These are phyloP conservation scores for Leccinellum albellum DNA, from an alignment of 768 basidiomycete species.

Conservation along the genomic window DNA sequence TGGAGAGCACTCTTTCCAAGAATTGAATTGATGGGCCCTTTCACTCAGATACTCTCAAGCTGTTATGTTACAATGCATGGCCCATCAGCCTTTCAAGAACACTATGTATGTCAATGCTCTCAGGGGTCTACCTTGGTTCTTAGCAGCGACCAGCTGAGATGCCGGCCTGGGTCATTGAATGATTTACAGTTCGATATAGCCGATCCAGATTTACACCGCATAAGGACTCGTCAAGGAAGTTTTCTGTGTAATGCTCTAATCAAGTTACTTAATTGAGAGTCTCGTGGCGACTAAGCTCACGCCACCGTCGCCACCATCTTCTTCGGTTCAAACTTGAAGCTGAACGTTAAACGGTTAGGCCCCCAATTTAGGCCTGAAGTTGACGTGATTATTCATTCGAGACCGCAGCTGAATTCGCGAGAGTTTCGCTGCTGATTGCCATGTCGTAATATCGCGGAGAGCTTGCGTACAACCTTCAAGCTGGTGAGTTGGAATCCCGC, in stretches of 20 bases:
- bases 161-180: no score
- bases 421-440: neutral
- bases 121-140: no score
- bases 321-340: conserved; percentile 15
- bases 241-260: neutral
- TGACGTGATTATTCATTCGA: neutral
- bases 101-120: no score
- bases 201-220: neutral
- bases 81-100: no score
- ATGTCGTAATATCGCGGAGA: neutral
- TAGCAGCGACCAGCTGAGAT: no score
- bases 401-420: neutral
- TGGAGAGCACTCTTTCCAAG: no score
- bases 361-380: neutral
- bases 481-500: neutral
- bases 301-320: neutral
- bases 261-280: neutral
- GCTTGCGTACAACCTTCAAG: neutral
- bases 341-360: neutral
- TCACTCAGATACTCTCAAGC: no score
- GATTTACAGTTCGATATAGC: neutral
- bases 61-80: no score
- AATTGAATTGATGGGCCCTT: no score
- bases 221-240: neutral
- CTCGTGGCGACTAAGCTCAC: neutral